phyloP scores from a whole-genome alignment of 768 basidiomycete genomes.

The Suillus tomentosus region DNA sequence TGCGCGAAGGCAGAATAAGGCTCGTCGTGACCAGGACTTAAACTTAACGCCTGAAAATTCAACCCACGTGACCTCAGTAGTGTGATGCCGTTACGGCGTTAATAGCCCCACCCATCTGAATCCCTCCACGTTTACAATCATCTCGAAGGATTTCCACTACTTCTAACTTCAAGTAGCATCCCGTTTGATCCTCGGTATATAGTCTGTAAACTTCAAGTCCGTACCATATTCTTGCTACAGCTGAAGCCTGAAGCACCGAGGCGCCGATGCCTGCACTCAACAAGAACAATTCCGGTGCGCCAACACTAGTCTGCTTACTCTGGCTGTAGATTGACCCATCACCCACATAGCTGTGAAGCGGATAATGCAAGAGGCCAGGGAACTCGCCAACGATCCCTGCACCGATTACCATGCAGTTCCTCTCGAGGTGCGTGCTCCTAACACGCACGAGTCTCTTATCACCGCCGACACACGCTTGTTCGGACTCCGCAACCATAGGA shows the following conservation, averaged over 20 bases:
- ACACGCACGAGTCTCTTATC: slow-evolving; percentile 8
- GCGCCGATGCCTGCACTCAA: slow-evolving; percentile 51
- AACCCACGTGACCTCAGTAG: slow-evolving; percentile 2
- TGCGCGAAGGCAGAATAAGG: neutral
- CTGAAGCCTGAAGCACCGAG: neutral
- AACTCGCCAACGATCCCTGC: slow-evolving; percentile 81
- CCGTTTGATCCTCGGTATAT: neutral
- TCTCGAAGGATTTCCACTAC: neutral
- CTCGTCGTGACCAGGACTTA: neutral
- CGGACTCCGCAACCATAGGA: slow-evolving; percentile 47
- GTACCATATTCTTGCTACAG: neutral
- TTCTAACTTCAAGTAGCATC: neutral
- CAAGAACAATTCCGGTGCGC: slow-evolving; percentile 86
- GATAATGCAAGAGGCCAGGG: slow-evolving; percentile 94
- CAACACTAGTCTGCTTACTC: neutral
- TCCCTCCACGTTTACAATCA: slow-evolving; percentile 3
- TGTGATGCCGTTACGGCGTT: neutral
- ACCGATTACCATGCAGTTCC: slow-evolving; percentile 85
- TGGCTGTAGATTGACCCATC: neutral
- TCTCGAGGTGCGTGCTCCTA: slow-evolving; percentile 58
- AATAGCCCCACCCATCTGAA: neutral
- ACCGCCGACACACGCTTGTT: slow-evolving; percentile 14
- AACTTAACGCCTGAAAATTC: slow-evolving; percentile 1
- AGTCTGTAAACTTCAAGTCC: neutral
- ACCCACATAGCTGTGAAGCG: slow-evolving; percentile 78